These are phyloP conservation scores for Dothideomycetes sp. DNA, from an alignment of 2,329 filamentous ascomycete species.

Conservation along the genomic window DNA sequence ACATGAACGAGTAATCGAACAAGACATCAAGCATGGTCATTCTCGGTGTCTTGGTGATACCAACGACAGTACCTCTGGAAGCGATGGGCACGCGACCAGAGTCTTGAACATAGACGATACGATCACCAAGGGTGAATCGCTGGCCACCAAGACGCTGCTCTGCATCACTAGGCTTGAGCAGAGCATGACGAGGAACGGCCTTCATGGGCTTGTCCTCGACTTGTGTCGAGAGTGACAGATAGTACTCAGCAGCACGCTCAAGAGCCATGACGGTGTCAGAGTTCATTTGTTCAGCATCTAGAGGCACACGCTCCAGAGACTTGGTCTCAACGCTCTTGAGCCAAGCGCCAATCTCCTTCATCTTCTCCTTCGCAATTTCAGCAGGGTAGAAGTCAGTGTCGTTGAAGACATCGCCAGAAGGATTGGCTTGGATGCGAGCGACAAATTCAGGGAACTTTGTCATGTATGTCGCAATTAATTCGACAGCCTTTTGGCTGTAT, in stretches of 20 bases:
- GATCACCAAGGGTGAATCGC: constrained; percentile 73
- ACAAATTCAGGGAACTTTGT: constrained; percentile 92
- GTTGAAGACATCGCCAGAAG: constrained; percentile 71
- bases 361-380: constrained; percentile 61
- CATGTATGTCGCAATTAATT: constrained; percentile 81
- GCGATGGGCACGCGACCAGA: constrained; percentile 93
- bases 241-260: constrained; percentile 62
- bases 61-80: constrained; percentile 84
- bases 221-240: constrained; percentile 43
- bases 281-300: constrained; percentile 93
- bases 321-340: constrained; percentile 85
- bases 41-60: constrained; percentile 79
- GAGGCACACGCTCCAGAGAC: constrained; percentile 87
- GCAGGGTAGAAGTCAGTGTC: constrained; percentile 81
- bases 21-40: constrained; percentile 80
- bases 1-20: constrained; percentile 95
- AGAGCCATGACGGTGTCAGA: constrained; percentile 78
- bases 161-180: constrained; percentile 92
- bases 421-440: constrained; percentile 74
- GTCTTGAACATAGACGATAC: constrained; percentile 84
- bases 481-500: constrained; percentile 76
- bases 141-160: constrained; percentile 86
- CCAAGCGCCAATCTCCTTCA: constrained; percentile 93
- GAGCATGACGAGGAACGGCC: constrained; percentile 73
- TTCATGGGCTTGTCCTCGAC: constrained; percentile 60